Evolutionary conservation across 2,329 filamentous ascomycete genomes (phyloP).

Genomic region (Niveomyces coronatus): DNA sequence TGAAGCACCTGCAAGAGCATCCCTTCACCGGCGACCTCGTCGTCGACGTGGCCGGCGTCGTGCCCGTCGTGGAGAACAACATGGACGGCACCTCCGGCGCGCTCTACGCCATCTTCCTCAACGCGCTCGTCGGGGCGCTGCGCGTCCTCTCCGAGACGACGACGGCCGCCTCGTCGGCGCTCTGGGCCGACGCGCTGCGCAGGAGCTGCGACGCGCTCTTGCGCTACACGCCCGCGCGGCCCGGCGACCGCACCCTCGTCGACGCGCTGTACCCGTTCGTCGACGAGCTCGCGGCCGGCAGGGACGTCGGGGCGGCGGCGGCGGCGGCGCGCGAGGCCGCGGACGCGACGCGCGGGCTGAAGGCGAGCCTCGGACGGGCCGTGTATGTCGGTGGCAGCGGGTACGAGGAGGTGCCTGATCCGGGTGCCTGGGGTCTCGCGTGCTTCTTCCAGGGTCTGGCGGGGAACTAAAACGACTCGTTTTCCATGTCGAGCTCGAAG

Average conservation of each 20-base stretch:
- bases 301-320: constrained; percentile 62
- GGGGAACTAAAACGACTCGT: constrained; percentile 17
- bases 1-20: constrained; percentile 36
- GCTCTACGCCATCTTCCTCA: constrained; percentile 74
- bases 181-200: constrained; percentile 56
- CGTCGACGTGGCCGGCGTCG: constrained; percentile 41
- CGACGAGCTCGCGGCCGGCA: constrained; percentile 53
- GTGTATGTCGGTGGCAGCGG: constrained; percentile 35
- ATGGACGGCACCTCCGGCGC: constrained; percentile 56
- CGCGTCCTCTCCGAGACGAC: constrained; percentile 29
- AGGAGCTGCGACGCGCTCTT: constrained; percentile 60
- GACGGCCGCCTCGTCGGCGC: constrained; percentile 24
- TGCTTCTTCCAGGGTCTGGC: constrained; percentile 75
- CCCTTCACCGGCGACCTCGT: constrained; percentile 41
- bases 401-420: constrained; percentile 41
- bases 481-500: background rate
- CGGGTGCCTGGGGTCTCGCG: constrained; percentile 64
- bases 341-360: constrained; percentile 83
- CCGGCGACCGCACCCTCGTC: constrained; percentile 81
- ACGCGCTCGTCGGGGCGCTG: constrained; percentile 62
- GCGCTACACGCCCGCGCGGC: constrained; percentile 80
- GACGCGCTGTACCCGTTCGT: constrained; percentile 88
- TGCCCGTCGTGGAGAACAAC: constrained; percentile 42
- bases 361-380: constrained; percentile 63
- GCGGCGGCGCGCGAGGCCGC: constrained; percentile 65